Base-by-base conservation (phyloP, 352 stramenopile species). In the Globisporangium uncinulatum region DNA sequence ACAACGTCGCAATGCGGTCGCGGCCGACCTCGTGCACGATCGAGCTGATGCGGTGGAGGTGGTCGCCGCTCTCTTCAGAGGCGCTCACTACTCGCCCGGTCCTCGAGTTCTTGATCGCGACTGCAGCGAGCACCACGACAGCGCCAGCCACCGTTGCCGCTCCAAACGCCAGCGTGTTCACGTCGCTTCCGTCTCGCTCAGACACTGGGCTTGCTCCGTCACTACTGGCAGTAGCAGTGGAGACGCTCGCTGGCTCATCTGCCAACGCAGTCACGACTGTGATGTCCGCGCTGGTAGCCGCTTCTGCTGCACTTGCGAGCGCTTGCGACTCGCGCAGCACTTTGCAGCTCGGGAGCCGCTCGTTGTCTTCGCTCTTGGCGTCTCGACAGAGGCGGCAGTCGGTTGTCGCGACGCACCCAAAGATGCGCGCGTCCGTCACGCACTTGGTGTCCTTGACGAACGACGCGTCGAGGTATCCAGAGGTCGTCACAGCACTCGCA, bases 281-380 rank as follows among this genome's bases (percentile, higher is more conserved):
- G 4, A 21, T 45, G 24, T 29, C 11, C 7, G 37, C 37, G 5
- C 37, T 43, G 37, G 9, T 9, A 15, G 37, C 37, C 37, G 24
- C 24, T 29, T 29, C 24, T 29, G 24, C 24, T 42, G 31, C 46
- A 8, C n/a, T 17, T 2, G 47, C 47, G 29, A 52, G 47, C 14
- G 32, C 24, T 19, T 52, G 47, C 14, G 44, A 29, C 34, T 66
- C 51, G 57, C 66, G 57, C 19, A 89, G 45, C 29, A 86, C 71
- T 52, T 73, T 67, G 62, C 78, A 91, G 54, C 67, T 79, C 20
- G 77, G 34, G 49, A 91, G 65, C 45, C 69, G 77, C 66, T 79
- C 69, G 50, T 87, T 87, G 29, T 34, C 57, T 56, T 83, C 70
- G 59, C 74, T 84, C 65, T 91, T 89, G 51, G n/a, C 54, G 13